Base-by-base conservation (phyloP, 139 green algal genomes). In the Desmodesmus armatus region DNA sequence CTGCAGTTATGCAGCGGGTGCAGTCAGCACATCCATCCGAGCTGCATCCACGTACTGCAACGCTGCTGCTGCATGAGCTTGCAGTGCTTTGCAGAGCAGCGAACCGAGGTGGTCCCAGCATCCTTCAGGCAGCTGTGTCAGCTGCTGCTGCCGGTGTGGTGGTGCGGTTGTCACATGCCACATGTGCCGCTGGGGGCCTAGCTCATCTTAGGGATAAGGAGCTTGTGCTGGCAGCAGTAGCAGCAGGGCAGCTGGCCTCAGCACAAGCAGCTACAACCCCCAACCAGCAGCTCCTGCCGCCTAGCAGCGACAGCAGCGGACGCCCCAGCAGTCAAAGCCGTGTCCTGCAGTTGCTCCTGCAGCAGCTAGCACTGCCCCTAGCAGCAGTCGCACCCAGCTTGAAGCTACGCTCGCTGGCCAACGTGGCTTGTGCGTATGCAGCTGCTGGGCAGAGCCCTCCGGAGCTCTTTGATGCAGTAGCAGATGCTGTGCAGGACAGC, bases 391-490 rank as follows among this genome's bases (percentile, higher is more conserved):
- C 74, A 11, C 11, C 13, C 5, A n/a, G 74, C 29, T 27, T 78
- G 7, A 33, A 21, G 29, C 62, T 85, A 21, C n/a, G 79, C 0
- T 19, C 62, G 33, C 44, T 85, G 17, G 63, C 79, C 2, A 75
- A 47, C 3, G 65, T 49, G 49, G 55, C 43, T 6, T 25, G n/a
- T 27, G 79, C n/a, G n/a, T 85, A 85, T 33, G 79, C 79, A 44
- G 60, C 79, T 25, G 79, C 79, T 23, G 49, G 29, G 1, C 15
- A 55, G 23, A 0, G 5, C 1, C 41, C 79, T 4, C 62, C 65
- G 9, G 29, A 78, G 63, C 79, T 85, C 23, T 85, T 85, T 69
- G 79, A 85, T 31, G 39, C 43, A 3, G 47, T 74, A 6, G 69
- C 79, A 43, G 25, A 15, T 40, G 63, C 43, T 13, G 79, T 75